Evolutionary conservation across 345 rosid species (phyloP).

Genomic region (Sonneratia alba): DNA sequence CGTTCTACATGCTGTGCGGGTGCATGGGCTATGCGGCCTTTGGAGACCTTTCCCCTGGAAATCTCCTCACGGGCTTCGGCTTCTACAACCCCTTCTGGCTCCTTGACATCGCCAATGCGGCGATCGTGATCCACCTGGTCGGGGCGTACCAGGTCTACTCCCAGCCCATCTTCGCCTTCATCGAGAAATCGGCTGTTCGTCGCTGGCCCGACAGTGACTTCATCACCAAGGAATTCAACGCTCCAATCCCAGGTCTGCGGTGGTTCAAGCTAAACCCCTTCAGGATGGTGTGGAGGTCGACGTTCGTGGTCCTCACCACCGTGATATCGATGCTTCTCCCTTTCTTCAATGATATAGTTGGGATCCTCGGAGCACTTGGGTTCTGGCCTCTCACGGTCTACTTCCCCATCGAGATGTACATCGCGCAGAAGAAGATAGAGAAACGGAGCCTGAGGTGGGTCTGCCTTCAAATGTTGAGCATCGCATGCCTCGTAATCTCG

Average conservation of each 20-base stretch:
- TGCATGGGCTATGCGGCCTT: constrained; percentile 59
- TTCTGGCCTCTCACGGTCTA: constrained; percentile 57
- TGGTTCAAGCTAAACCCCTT: constrained; percentile 31
- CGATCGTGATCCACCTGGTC: constrained; percentile 49
- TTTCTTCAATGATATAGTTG: constrained; percentile 43
- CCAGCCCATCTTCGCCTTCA: constrained; percentile 48
- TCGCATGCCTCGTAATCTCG: constrained; percentile 36
- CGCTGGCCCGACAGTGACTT: constrained; percentile 27
- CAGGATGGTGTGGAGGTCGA: constrained; percentile 38
- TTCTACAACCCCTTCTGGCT: constrained; percentile 59
- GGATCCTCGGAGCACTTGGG: constrained; percentile 45
- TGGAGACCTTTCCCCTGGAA: constrained; percentile 47
- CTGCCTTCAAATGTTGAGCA: constrained; percentile 35
- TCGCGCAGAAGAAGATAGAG: constrained; percentile 31
- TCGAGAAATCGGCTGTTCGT: constrained; percentile 27
- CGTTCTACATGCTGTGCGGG: constrained; percentile 47
- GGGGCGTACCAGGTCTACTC: constrained; percentile 58
- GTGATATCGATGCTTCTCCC: constrained; percentile 50
- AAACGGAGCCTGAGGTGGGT: constrained; percentile 56
- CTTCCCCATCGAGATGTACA: constrained; percentile 56
- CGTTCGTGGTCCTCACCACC: constrained; percentile 39
- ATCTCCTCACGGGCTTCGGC: constrained; percentile 52
- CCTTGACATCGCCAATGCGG: constrained; percentile 50
- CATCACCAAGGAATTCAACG: constrained; percentile 27
- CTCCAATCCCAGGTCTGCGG: constrained; percentile 24